Evolutionary conservation across 1,139 yeast genomes (phyloP), one percentile per base, ranked within the genome.

Genomic region (Saccharomyces hybrid): DNA sequence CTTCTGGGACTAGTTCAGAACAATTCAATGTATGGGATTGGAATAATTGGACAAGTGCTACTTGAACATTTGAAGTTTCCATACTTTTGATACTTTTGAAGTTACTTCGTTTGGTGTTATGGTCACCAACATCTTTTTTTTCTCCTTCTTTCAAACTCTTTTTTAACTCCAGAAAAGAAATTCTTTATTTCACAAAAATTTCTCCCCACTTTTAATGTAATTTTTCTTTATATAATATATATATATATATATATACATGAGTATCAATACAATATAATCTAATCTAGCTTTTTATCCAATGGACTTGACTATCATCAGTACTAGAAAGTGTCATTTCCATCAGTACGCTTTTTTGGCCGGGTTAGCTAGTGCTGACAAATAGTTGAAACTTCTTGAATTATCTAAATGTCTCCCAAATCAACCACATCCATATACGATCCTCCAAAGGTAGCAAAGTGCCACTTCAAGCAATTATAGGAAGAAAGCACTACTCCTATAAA

Each of bases 1-100:
- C 78, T 66, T 79, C 73, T 4, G 26, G 26, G 4, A 26, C 49
- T 14, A 48, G 28, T 41, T 44, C 32, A 26, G 47, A 34, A 13
- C 23, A 30, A 42, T 52, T 50, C 20, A 64, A 62, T 48, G 57
- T 66, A 25, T 68, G 71, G 71, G 64, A 68, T 54, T 68, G 71
- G 71, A 61, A 60, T 34, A 67, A 59, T 50, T 68, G 71, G 71
- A 57, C 48, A 25, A 46, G 47, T 41, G 48, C 48, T 14, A 9
- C 41, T 13, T 47, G 48, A 51, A 47, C 31, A 23, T 23, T 50
- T 49, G 26, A 20, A 3, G 4, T 13, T 9, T 3, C 13, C 23
- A 38, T 16, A 38, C 25, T 23, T 23, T 23, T 23, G 23, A 23
- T 23, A 23, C 23, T 23, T 23, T 9, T 38, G n/a, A 20, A 38